Base-by-base conservation (phyloP, 2,329 filamentous ascomycete species). In the Sporothrix euskadiensis region DNA sequence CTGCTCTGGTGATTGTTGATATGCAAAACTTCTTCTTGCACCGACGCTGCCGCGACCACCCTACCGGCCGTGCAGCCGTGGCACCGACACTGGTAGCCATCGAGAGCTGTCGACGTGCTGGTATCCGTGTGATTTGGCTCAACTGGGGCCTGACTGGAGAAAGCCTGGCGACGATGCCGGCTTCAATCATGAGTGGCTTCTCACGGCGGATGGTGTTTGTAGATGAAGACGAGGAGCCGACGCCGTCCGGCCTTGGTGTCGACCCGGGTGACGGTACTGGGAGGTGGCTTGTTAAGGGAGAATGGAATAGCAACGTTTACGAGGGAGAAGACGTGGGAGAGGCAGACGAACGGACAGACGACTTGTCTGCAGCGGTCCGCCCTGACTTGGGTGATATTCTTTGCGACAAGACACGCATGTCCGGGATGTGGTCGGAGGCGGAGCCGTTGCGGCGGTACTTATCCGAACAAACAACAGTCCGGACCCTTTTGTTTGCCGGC, bases 371-470 rank as follows among this genome's bases (percentile, higher is more conserved):
- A 8, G 78, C 81, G 22, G 83, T 83, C 35, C 54, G 71, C 19
- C 47, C 71, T 14, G 75, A 72, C 66, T 74, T 80, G 47, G 76
- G 80, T 68, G 88, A 90, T 77, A 80, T 87, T 10, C 84, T 83
- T 78, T 84, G 87, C 74, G 80, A 86, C 77, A 90, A 90, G 81
- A 86, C 88, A 76, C 82, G 88, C 26, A 86, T 89, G 82, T 87
- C 85, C 26, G 88, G 87, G 2, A 80, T 90, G 68, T 89, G 87
- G 86, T 82, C 81, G 32, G 77, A 79, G 9, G 78, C 78, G 12
- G 85, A 84, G 61, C 80, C 82, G 8, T 80, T 87, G 63, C 83
- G 82, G 71, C 79, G 80, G 54, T 83, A 81, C 54, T 78, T 89
- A 69, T 66, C 9, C 65, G 54, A 16, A 3, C 63, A 47, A 82